These are phyloP conservation scores for Grosmannia serpens DNA, from an alignment of 2,329 filamentous ascomycete species.

Conservation along the genomic window DNA sequence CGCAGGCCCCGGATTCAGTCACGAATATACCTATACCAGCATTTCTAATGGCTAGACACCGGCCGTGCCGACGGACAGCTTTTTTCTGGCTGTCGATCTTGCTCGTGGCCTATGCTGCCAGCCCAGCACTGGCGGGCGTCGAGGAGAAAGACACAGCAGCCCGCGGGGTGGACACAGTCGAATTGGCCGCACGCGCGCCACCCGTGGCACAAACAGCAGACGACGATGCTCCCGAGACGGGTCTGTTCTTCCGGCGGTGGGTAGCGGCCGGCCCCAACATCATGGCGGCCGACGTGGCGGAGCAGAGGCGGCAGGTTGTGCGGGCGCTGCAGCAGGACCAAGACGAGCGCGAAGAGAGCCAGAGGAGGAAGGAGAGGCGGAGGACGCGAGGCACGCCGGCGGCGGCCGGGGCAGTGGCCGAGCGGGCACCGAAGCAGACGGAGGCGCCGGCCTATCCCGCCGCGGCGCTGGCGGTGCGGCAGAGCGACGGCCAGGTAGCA, in stretches of 20 bases:
- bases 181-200: background rate
- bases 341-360: background rate
- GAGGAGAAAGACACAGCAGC: background rate
- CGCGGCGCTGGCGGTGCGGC: conserved; percentile 10
- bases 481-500: conserved; percentile 15
- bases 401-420: no score
- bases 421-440: background rate
- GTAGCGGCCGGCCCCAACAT: conserved; percentile 1
- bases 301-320: conserved; percentile 4
- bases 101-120: conserved; percentile 3
- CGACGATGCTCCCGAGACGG: background rate
- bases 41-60: conserved; percentile 1
- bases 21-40: background rate
- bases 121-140: conserved; percentile 13
- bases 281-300: conserved; percentile 5
- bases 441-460: background rate
- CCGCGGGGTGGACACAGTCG: no score
- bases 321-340: conserved; percentile 3
- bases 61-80: conserved; percentile 1
- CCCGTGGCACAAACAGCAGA: background rate
- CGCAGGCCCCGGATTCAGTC: background rate
- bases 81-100: conserved; percentile 15
- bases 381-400: background rate
- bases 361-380: background rate
- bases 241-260: conserved; percentile 1